These are phyloP conservation scores for Aspergillus piperis DNA, from an alignment of 2,329 filamentous ascomycete species.

Conservation along the genomic window DNA sequence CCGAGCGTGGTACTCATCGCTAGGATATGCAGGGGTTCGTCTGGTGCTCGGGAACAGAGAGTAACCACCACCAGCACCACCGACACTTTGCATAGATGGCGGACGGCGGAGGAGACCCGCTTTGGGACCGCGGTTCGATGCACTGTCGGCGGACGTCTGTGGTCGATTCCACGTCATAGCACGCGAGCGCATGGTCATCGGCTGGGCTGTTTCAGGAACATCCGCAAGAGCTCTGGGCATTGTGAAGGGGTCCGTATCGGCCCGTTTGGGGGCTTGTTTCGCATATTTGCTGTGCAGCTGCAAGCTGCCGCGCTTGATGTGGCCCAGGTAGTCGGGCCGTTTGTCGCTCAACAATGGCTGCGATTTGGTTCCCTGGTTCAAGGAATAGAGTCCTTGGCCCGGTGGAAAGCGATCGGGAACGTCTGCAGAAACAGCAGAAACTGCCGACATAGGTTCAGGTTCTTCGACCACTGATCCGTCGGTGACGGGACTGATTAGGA, in stretches of 20 bases:
- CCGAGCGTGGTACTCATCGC: constrained; percentile 18
- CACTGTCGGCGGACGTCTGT: constrained; percentile 20
- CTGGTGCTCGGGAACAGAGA: constrained; percentile 18
- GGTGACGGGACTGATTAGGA: constrained; percentile 34
- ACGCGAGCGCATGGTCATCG: constrained; percentile 22
- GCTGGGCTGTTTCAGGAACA: constrained; percentile 21
- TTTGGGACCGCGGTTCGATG: constrained; percentile 1
- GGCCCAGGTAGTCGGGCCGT: neutral
- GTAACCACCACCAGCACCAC: constrained; percentile 21
- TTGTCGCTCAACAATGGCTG: constrained; percentile 19
- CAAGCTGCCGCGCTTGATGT: constrained; percentile 13
- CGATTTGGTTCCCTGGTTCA: constrained; percentile 19
- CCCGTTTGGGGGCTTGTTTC: neutral
- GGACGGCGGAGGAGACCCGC: constrained; percentile 19
- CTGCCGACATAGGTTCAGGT: constrained; percentile 9
- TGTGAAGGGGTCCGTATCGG: constrained; percentile 12
- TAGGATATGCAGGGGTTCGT: constrained; percentile 13
- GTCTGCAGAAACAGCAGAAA: constrained; percentile 8
- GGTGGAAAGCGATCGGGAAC: constrained; percentile 7
- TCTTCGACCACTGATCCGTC: constrained; percentile 12
- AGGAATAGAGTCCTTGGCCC: constrained; percentile 15
- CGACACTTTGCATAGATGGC: constrained; percentile 29
- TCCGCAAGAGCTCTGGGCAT: constrained; percentile 29
- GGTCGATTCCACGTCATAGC: constrained; percentile 29
- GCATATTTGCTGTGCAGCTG: constrained; percentile 12